Base-by-base conservation (phyloP, 2,329 filamentous ascomycete genomes). In the Trichophyton mentagrophytes region DNA sequence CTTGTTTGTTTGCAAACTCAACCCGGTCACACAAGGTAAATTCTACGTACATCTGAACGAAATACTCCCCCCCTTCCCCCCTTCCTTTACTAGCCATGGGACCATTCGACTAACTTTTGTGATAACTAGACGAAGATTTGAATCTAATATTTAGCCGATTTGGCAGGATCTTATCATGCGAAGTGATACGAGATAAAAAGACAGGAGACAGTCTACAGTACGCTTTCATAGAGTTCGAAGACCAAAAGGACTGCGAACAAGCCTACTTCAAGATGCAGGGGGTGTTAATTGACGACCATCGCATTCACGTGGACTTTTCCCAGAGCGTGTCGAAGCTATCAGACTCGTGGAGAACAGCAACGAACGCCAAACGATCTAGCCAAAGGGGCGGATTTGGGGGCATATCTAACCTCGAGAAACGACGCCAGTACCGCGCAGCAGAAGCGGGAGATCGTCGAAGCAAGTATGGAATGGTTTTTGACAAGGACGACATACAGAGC, bases 201-300 rank as follows among this genome's bases (percentile, higher is more conserved):
- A 96, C 92, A 0, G 90, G 90, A 3, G 93, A 99, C 74, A 96
- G 90, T 69, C 76, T 99, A 57, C 93, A 99, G 72, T 99, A 99
- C 71, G 90, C 93, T 1, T 99, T 99, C 67, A 95, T 99, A 69
- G 93, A 99, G 72, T 99, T 92, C 68, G 89, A 92, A 62, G 88
- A 95, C 60, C 93, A 96, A 75, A 84, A 87, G 66, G 88, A 92
- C 59, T 97, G 93, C 72, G 93, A 99, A 75, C 85, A 89, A 59
- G 93, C 93, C 2, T 99, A 96, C 70, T 93, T 95, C 78, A 99
- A 99, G 76, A 99, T 99, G 93, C 90, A 99, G 72, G 90, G 87
- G 1, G 92, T 97, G 1, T 77, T 99, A 60, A 97, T 99, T 65
- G 93, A 99, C 69, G 93, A 99, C 68, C 89, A 96, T 65, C 86